Percentiles rank a stretch among this genome's conserved stretches.
Conservation (phyloP, 306 rosid genomes). For the Hippophae rhamnoides region DNA sequence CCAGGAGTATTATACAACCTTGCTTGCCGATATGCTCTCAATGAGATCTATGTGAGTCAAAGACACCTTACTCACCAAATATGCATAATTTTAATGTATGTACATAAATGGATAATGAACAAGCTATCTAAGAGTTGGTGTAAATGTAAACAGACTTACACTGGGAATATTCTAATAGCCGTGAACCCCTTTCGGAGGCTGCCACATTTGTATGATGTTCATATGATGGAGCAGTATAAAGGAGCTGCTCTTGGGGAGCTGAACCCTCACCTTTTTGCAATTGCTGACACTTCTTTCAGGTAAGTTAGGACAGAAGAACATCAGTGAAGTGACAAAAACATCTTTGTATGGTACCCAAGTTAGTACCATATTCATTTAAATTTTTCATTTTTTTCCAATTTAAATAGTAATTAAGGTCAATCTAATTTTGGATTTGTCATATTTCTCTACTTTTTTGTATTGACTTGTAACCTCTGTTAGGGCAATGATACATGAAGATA, state of each 20-base stretch:
- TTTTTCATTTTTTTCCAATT: too few relatives aligned
- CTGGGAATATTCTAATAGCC: constrained; percentile 80
- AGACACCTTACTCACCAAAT: background rate
- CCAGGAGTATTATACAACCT: constrained; percentile 76
- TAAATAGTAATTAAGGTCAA: too few relatives aligned
- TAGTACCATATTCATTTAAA: too few relatives aligned
- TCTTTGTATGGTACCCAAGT: too few relatives aligned
- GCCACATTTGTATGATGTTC: constrained; percentile 71
- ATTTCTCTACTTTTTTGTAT: background rate
- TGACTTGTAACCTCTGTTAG: constrained; percentile 25
- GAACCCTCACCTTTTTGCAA: constrained; percentile 87
- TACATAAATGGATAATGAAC: background rate
- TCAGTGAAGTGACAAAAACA: too few relatives aligned
- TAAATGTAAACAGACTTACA: constrained; percentile 54
- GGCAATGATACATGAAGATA: constrained; percentile 75
- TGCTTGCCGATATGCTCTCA: constrained; percentile 54
- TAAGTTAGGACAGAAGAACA: constrained; percentile 4
- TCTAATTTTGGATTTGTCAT: too few relatives aligned
- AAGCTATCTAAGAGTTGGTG: constrained; percentile 17
- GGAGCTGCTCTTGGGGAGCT: constrained; percentile 88
- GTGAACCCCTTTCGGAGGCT: constrained; percentile 79
- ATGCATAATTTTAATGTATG: background rate
- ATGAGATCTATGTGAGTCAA: constrained; percentile 77
- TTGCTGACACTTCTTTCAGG: constrained; percentile 85
- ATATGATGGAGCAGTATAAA: constrained; percentile 87